A percentile compares a stretch with the other conserved stretches of the same genome.
These are phyloP conservation scores for Tagetes patula DNA, from an alignment of 129 eudicot genomes.

Conservation along the genomic window DNA sequence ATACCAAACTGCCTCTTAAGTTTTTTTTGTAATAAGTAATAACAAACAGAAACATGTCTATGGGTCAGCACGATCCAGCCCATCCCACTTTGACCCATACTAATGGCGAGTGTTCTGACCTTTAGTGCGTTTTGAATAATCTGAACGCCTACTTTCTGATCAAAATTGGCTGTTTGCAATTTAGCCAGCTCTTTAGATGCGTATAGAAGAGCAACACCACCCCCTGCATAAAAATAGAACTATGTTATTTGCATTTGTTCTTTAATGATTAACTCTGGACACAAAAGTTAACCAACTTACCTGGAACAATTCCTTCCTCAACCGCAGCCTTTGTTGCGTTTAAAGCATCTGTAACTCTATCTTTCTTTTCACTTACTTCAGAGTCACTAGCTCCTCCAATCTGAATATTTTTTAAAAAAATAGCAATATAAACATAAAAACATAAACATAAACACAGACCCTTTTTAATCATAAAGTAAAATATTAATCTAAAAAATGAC, in stretches of 20 bases:
- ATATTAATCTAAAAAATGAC: not conserved
- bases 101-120: constrained; percentile 32
- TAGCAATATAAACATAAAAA: too few relatives aligned
- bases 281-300: constrained; percentile 22
- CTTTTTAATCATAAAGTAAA: not conserved
- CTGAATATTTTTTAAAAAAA: constrained; percentile 29
- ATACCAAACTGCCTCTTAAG: not conserved
- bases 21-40: not conserved
- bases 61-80: not conserved
- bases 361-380: constrained; percentile 88
- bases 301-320: constrained; percentile 90
- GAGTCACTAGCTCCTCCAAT: constrained; percentile 94
- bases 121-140: constrained; percentile 76
- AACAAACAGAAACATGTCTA: not conserved
- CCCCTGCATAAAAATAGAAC: constrained; percentile 46
- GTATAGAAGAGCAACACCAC: constrained; percentile 86
- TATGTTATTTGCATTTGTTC: not conserved
- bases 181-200: constrained; percentile 75
- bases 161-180: constrained; percentile 70
- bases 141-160: constrained; percentile 88
- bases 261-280: not conserved
- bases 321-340: constrained; percentile 98
- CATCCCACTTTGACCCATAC: not conserved
- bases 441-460: not conserved
- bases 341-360: constrained; percentile 82